Conservation (phyloP, 2,329 filamentous ascomycete genomes). For the Penicillium oxalicum region DNA sequence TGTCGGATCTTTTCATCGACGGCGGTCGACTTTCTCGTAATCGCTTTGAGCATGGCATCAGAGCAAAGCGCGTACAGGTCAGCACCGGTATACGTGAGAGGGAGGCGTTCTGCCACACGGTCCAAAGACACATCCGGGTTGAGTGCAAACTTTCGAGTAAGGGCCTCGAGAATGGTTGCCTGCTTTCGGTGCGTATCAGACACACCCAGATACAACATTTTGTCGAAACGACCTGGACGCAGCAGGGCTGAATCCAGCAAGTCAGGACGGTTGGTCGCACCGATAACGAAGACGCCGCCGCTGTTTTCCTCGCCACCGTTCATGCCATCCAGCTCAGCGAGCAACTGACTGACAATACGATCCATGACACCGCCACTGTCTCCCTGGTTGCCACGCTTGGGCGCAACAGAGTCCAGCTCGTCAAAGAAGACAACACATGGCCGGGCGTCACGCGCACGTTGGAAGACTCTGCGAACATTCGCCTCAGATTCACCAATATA, state of each 20-base stretch:
- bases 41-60: constrained; percentile 97
- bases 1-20: constrained; percentile 77
- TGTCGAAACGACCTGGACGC: constrained; percentile 88
- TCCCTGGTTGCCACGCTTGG: constrained; percentile 93
- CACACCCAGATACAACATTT: constrained; percentile 95
- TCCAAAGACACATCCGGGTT: constrained; percentile 70
- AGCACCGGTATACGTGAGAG: constrained; percentile 94
- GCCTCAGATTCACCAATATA: constrained; percentile 99
- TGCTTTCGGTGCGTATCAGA: constrained; percentile 97
- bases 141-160: constrained; percentile 91
- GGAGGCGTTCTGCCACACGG: constrained; percentile 67
- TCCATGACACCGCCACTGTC: constrained; percentile 98
- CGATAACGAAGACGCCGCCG: constrained; percentile 91
- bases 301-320: constrained; percentile 74
- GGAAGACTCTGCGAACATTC: constrained; percentile 98
- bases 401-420: constrained; percentile 93
- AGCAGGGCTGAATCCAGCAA: constrained; percentile 84
- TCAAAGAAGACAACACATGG: constrained; percentile 98
- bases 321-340: constrained; percentile 97
- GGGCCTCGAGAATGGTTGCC: constrained; percentile 82
- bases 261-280: constrained; percentile 91
- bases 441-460: constrained; percentile 94
- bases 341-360: constrained; percentile 86
- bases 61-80: constrained; percentile 97
- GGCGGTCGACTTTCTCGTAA: constrained; percentile 77